Evolutionary conservation across 2,329 filamentous ascomycete genomes (phyloP).

Genomic region (Aspergillus aculeatinus): DNA sequence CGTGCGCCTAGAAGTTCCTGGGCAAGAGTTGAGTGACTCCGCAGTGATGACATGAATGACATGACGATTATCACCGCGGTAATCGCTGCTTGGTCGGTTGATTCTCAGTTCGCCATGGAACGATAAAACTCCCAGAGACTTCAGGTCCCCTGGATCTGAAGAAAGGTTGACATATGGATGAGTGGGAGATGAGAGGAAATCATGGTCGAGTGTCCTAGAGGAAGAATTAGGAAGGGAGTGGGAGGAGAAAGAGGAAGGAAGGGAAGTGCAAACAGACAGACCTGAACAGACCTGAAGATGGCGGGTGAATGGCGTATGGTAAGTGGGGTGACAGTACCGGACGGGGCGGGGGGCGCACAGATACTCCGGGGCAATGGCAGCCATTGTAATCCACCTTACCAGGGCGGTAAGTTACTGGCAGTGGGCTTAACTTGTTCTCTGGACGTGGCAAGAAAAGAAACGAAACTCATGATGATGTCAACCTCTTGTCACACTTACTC

Average conservation of each 20-base stretch:
- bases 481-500: neutral
- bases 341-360: neutral
- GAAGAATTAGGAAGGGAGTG: neutral
- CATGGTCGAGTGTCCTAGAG: neutral
- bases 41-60: neutral
- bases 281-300: neutral
- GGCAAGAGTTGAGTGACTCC: neutral
- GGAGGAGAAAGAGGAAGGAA: conserved; percentile 8
- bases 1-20: neutral
- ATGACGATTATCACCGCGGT: neutral
- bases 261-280: too few relatives aligned
- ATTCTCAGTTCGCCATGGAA: conserved; percentile 1
- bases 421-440: neutral
- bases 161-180: neutral
- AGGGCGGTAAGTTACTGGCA: too few relatives aligned
- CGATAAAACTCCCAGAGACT: conserved; percentile 8
- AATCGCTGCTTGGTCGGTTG: neutral
- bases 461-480: neutral
- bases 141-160: neutral
- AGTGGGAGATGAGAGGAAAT: neutral
- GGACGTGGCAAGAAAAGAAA: neutral
- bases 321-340: neutral
- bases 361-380: neutral
- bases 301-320: conserved; percentile 5
- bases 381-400: too few relatives aligned